Base-by-base conservation (phyloP, 2,329 filamentous ascomycete species). In the Dendrostoma leiphaemia region DNA sequence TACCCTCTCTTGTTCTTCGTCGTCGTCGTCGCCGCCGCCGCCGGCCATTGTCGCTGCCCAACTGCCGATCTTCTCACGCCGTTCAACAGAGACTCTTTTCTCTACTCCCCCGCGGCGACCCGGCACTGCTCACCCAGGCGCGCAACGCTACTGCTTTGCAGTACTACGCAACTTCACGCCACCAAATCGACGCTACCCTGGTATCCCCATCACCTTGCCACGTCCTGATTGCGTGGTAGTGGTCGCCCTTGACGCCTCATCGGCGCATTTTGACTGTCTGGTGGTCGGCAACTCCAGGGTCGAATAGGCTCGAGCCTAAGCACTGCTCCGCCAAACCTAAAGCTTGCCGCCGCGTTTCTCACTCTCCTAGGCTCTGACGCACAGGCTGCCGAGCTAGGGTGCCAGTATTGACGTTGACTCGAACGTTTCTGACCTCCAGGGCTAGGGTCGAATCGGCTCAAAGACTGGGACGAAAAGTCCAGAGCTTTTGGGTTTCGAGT, bases 51-150 rank as follows among this genome's bases (percentile, higher is more conserved):
- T 69, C 63, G 65, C 66, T 69, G 67, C 68, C 68, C 67, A 70
- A 71, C 68, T 64, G 68, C 67, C 66, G 68, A 70, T 71, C 64
- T 49, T 63, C 58, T 62, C 60, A 41, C 49, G 48, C 63, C 54
- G n/a, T 56, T 21, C 21, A 41, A 41, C 37, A 19, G 21, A 24
- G 37, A 51, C 44, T 61, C 61, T 57, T 28, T 34, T 38, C 47
- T 29, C 31, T 23, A 46, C 38, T 40, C 58, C 62, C 58, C 12
- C 32, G 44, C 12, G 28, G 47, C 35, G 24, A 19, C 29, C 21
- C 29, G 21, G 34, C 45, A 48, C 45, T 23, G 19, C 19, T 12
- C 26, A 10, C 19, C 50, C 17, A 29, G 41, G 24, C 21, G 50
- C 34, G 31, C 4, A 7, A 37, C 10, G n/a, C n/a, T n/a, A n/a